phyloP scores from a whole-genome alignment of 148 eudicot species.

The Spergularia bocconei region DNA sequence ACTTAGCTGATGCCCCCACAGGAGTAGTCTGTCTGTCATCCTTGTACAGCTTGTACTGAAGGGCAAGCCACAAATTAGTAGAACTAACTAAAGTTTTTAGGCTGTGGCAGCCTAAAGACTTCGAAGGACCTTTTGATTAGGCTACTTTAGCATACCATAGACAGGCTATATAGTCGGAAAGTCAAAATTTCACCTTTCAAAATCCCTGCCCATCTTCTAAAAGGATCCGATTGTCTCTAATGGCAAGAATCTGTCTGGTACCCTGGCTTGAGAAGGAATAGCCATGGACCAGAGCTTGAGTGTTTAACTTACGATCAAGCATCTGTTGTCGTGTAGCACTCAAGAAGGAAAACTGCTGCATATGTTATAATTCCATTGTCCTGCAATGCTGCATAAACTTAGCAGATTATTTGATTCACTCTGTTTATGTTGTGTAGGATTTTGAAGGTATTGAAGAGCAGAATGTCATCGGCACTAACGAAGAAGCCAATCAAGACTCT shows the following conservation, averaged over 20 bases:
- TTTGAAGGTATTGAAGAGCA: conserved; percentile 42
- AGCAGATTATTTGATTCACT: not conserved
- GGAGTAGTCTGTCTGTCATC: no score
- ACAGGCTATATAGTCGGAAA: not conserved
- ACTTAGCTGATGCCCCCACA: no score
- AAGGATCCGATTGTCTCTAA: not conserved
- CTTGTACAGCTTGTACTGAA: no score
- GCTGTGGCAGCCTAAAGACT: not conserved
- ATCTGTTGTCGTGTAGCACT: not conserved
- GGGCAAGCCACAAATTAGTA: no score
- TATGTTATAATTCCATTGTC: not conserved
- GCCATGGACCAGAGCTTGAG: not conserved
- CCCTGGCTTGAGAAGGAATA: not conserved
- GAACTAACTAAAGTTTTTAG: no score
- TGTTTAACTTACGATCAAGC: not conserved
- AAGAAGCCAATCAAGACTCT: conserved; percentile 31
- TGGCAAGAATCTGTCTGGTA: not conserved
- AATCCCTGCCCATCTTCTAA: not conserved
- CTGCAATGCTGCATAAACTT: not conserved
- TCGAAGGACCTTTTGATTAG: not conserved
- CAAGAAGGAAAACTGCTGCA: not conserved
- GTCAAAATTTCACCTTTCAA: not conserved
- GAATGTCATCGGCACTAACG: conserved; percentile 28
- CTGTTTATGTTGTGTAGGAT: conserved; percentile 34
- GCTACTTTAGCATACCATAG: no score